Evolutionary conservation across 192 early-diverging fungal species (phyloP), one percentile per base, ranked within the genome.

Genomic region (Entomortierella lignicola): DNA sequence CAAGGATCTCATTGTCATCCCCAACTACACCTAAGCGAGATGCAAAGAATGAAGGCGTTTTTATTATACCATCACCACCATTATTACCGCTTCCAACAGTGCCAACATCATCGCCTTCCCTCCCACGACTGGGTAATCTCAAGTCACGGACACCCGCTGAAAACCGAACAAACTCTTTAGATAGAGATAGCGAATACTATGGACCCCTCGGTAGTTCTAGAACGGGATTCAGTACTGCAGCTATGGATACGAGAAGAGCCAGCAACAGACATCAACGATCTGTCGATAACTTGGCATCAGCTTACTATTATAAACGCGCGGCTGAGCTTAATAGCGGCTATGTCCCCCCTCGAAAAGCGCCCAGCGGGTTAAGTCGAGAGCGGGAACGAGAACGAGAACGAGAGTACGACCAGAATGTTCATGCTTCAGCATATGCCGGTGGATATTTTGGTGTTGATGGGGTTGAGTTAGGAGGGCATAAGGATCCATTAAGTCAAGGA

Each of bases 241-340:
- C 60, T 31, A 72, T 72, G 62, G 70, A 72, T 37, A 43, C 64
- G 32, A 60, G 60, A 4, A 37, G 60, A 23, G 48, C 58, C 41
- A 62, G 11, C n/a, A 63, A 51, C 44, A 65, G 74, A n/a, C 74
- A 57, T 26, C 74, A 77, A 34, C 66, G 67, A 0, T 70, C 75
- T 6, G 44, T 70, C 11, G 67, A 79, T 47, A 79, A 79, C 42
- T 47, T 79, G 1, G 51, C 67, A 3, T 79, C 75, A 7, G 60
- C 74, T 50, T 70, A 79, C 37, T 70, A 70, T 50, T 70, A 60
- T 42, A 70, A 29, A 27, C 66, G 68, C 0, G 74, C 74, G 7
- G 55, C 66, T 17, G 66, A 77, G 10, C n/a, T 59, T 25, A 71
- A 39, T 52, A 29, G 44, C 60, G 55, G 43, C 30, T 39, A n/a